Evolutionary conservation across 1,139 yeast species (phyloP), one percentile per base, ranked within the genome.

Genomic region (Saccharomyces pastorianus): DNA sequence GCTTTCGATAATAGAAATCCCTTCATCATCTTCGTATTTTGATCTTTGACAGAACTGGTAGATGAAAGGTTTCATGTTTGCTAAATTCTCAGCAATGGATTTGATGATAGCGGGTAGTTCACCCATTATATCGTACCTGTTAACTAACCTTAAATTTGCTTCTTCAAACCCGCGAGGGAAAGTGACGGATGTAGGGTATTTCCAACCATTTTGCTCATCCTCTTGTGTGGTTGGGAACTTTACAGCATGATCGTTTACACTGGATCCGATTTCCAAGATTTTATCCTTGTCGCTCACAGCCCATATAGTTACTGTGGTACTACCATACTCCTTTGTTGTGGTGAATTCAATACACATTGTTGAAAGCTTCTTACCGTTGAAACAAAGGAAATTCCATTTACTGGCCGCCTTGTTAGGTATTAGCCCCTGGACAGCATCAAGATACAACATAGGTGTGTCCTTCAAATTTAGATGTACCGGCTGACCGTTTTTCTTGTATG

Each of bases 341-440:
- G 89, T 84, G 74, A 85, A 89, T 70, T 89, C 96, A 95, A 89
- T 88, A 62, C 84, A 82, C 23, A 88, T 80, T 1, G 85, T 88
- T 17, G 88, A 76, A 64, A 76, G 75, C 51, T 79, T 74, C 32
- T 78, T 78, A 46, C 90, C 84, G 68, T 86, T 93, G 76, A 85
- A 88, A 72, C 86, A 84, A 62, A 86, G 73, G 69, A 88, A 89
- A 73, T 89, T 89, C 96, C 96, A 89, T 26, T 85, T 72, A 59
- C 88, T 83, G 51, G 96, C 96, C 20, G 95, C 95, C 69, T 88
- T 96, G 71, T 88, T 95, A 14, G 96, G 96, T 71, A 88, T 84
- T 90, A 89, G 84, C 56, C 96, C 96, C 72, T 89, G 96, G 60
- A 88, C 76, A 3, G 96, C 96, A 87, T 85, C 86, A 49, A 88